A percentile compares a stretch with the other conserved stretches of the same genome.
Conservation (phyloP, 768 basidiomycete genomes). For the Porpolomopsis calyptriformis region DNA sequence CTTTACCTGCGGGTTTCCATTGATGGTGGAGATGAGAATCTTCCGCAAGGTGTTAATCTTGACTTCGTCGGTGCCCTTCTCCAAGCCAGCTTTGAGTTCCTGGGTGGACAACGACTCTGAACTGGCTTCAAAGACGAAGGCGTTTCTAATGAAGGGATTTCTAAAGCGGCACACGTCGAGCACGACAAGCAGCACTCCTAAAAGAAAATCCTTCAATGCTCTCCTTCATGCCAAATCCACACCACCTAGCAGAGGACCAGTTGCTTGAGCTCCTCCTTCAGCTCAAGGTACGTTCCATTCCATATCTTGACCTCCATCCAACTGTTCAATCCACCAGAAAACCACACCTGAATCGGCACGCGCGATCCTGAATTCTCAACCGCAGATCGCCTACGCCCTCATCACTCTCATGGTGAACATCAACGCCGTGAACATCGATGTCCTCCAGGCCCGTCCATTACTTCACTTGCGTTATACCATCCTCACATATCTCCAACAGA, state of each 20-base stretch:
- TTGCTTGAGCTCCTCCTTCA: constrained; percentile 67
- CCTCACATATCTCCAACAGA: constrained; percentile 24
- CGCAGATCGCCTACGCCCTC: constrained; percentile 67
- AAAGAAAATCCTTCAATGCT: too few species aligned
- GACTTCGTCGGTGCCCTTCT: constrained; percentile 95
- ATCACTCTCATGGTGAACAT: constrained; percentile 72
- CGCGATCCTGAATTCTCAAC: constrained; percentile 59
- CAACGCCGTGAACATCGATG: constrained; percentile 63
- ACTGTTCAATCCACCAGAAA: constrained; percentile 34
- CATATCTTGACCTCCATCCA: background rate
- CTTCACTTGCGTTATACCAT: background rate
- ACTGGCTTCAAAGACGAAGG: constrained; percentile 61
- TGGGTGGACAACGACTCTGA: constrained; percentile 68
- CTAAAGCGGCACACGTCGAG: background rate
- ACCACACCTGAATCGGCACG: constrained; percentile 62
- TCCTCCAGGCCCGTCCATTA: constrained; percentile 54
- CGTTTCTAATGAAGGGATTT: constrained; percentile 37
- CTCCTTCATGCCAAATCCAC: constrained; percentile 38
- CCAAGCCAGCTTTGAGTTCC: constrained; percentile 72
- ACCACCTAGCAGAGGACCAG: constrained; percentile 45
- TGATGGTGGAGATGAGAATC: constrained; percentile 89
- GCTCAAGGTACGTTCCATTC: constrained; percentile 41
- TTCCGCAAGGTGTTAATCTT: constrained; percentile 92
- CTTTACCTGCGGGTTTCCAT: constrained; percentile 80
- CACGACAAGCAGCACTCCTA: background rate